phyloP scores from a whole-genome alignment of 2,329 filamentous ascomycete genomes.

The Aspergillus quadricinctus region DNA sequence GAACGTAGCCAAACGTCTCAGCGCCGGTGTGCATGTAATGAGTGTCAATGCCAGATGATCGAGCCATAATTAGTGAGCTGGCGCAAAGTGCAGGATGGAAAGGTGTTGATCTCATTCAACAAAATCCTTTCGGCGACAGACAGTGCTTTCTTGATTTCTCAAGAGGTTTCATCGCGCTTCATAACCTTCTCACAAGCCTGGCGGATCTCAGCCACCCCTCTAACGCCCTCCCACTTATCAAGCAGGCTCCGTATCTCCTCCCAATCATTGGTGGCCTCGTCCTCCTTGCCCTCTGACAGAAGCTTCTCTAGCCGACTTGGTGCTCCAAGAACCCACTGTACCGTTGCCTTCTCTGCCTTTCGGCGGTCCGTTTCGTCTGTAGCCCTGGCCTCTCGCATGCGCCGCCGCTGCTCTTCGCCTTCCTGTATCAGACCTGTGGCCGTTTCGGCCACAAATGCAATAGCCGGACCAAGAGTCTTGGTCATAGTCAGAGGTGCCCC shows the following conservation, averaged over 20 bases:
- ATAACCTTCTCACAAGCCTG: constrained; percentile 39
- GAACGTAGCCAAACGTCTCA: not conserved
- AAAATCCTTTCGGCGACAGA: not conserved
- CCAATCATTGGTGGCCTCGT: constrained; percentile 43
- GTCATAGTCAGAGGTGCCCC: constrained; percentile 44
- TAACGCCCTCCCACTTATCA: constrained; percentile 40
- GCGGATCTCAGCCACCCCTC: constrained; percentile 40
- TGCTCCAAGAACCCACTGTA: constrained; percentile 42
- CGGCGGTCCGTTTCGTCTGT: constrained; percentile 15
- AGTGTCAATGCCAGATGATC: not conserved
- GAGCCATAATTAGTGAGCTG: not conserved
- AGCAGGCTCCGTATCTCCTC: constrained; percentile 35
- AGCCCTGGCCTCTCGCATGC: constrained; percentile 24
- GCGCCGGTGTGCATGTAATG: no score
- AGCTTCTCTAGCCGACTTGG: constrained; percentile 37
- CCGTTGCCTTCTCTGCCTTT: constrained; percentile 37
- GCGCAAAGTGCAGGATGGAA: not conserved
- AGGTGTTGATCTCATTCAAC: not conserved
- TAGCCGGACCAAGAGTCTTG: constrained; percentile 40
- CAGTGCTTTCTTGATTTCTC: constrained; percentile 9
- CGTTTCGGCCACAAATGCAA: constrained; percentile 43
- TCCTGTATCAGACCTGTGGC: constrained; percentile 37
- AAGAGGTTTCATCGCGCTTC: constrained; percentile 21
- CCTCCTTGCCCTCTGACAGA: constrained; percentile 34
- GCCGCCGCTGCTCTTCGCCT: constrained; percentile 32